phyloP scores from a whole-genome alignment of 202 grass and related monocot species.

The Sporobolus alterniflorus region DNA sequence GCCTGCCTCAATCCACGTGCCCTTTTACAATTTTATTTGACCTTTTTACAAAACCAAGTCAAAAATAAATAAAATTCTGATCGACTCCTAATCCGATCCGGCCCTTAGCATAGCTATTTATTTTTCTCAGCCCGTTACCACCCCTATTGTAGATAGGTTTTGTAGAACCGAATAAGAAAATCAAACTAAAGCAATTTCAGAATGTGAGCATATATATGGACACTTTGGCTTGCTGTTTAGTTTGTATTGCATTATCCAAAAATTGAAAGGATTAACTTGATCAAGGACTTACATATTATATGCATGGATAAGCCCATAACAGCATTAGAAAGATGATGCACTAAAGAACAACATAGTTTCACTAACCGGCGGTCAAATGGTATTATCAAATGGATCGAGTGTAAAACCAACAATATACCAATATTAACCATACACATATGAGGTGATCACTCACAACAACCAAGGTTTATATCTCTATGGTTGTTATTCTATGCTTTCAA shows the following conservation, averaged over 20 bases:
- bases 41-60: no score
- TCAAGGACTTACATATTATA: neutral
- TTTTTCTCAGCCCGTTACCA: no score
- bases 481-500: slow-evolving; percentile 7
- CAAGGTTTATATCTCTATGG: neutral
- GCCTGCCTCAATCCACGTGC: no score
- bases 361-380: neutral
- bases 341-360: neutral
- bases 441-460: neutral
- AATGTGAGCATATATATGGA: no score
- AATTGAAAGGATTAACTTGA: neutral
- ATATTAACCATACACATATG: neutral
- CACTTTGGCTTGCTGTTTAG: neutral
- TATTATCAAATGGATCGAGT: neutral
- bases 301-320: neutral
- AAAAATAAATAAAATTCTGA: no score
- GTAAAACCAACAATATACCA: neutral
- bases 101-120: no score
- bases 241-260: neutral
- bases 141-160: no score
- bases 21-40: no score
- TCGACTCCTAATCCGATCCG: no score
- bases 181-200: no score
- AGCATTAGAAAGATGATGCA: no score
- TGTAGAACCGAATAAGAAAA: no score